phyloP scores from a whole-genome alignment of 805 yeast genomes.

The Candida sithepensis region DNA sequence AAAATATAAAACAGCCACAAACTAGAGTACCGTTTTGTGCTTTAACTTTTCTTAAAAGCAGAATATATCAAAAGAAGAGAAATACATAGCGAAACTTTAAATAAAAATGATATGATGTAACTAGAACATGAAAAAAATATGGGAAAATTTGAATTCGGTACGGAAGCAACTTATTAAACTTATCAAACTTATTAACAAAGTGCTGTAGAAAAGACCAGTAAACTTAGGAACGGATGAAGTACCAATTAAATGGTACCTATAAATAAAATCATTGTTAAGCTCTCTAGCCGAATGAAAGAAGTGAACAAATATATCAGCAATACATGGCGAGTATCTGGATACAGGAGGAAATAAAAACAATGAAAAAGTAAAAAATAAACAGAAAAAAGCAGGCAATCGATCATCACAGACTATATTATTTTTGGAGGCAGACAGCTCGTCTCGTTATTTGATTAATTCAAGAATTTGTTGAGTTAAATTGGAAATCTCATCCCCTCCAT shows the following conservation, averaged over 20 bases:
- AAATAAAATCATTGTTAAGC: neutral
- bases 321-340: neutral
- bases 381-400: neutral
- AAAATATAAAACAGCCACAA: neutral
- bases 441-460: constrained; percentile 28
- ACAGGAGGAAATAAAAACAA: neutral
- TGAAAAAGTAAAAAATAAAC: neutral
- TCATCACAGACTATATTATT: neutral
- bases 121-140: neutral
- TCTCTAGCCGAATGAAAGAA: neutral
- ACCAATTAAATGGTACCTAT: neutral
- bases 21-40: too few species aligned
- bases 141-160: neutral
- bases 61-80: neutral
- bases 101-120: neutral
- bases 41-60: neutral
- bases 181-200: too few species aligned
- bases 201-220: neutral
- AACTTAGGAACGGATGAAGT: neutral
- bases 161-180: neutral
- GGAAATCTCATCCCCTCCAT: constrained; percentile 35
- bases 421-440: neutral
- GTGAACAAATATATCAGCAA: neutral
- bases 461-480: constrained; percentile 35
- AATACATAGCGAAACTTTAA: neutral